These are phyloP conservation scores for Taiwanofungus camphoratus DNA, from an alignment of 1,284 basidiomycete species.

Conservation along the genomic window DNA sequence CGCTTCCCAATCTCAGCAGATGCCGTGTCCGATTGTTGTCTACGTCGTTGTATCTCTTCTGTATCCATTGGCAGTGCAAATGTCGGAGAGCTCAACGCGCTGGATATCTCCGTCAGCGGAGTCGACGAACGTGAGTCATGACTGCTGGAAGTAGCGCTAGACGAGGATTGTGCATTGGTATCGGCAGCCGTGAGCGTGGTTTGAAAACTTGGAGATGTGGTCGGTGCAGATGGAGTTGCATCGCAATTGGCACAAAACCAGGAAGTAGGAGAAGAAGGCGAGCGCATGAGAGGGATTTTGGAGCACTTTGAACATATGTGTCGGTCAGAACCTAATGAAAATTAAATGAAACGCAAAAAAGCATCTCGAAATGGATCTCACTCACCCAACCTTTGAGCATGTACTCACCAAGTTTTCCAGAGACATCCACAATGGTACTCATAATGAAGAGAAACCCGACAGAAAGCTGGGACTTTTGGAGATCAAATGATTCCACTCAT, in stretches of 20 bases:
- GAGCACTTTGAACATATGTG: conserved; percentile 52
- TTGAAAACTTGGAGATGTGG: conserved; percentile 1
- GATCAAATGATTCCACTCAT: too few relatives aligned
- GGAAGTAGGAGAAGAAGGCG: conserved; percentile 47
- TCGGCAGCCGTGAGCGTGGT: conserved; percentile 1
- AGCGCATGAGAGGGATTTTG: conserved; percentile 60
- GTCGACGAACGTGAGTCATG: conserved; percentile 58
- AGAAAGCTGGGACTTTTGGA: too few relatives aligned
- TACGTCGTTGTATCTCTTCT: conserved; percentile 55
- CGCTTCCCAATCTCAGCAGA: conserved; percentile 72
- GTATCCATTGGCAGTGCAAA: conserved; percentile 58
- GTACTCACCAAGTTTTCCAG: conserved; percentile 57
- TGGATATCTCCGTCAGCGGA: conserved; percentile 68
- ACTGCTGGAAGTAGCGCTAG: conserved; percentile 43
- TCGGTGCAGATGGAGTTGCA: conserved; percentile 20
- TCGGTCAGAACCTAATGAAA: conserved; percentile 58
- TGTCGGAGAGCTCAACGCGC: conserved; percentile 49
- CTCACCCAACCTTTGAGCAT: conserved; percentile 76
- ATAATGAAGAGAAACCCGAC: too few relatives aligned
- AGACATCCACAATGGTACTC: conserved; percentile 50
- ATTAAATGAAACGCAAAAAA: conserved; percentile 12
- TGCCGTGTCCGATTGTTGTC: conserved; percentile 75
- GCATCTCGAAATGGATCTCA: not conserved
- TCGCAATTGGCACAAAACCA: conserved; percentile 64
- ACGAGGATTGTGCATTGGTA: conserved; percentile 32